These are phyloP conservation scores for Lasiodiplodia theobromae DNA, from an alignment of 2,329 filamentous ascomycete genomes.

Conservation along the genomic window DNA sequence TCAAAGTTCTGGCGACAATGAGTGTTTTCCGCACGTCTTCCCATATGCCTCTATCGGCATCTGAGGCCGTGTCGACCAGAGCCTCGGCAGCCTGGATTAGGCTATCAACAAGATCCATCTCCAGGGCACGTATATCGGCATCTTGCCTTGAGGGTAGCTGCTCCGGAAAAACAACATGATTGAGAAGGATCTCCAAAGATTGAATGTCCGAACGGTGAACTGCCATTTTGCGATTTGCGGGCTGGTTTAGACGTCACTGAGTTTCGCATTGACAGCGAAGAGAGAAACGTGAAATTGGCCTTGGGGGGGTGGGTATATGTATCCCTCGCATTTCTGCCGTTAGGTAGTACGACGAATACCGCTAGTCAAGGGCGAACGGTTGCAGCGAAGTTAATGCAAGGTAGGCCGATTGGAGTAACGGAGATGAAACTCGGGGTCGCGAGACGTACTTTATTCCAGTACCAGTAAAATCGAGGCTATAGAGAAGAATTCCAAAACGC, in stretches of 20 bases:
- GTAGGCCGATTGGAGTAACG: too few relatives aligned
- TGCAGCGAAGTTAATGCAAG: too few relatives aligned
- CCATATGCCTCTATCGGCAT: background rate
- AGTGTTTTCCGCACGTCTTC: slow-evolving; percentile 29
- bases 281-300: background rate
- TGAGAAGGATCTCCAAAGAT: slow-evolving; percentile 38
- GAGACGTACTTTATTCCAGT: too few relatives aligned
- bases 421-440: too few relatives aligned
- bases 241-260: too few relatives aligned
- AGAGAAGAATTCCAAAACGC: too few relatives aligned
- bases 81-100: background rate
- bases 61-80: background rate
- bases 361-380: too few relatives aligned
- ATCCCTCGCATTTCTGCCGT: too few relatives aligned
- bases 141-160: slow-evolving; percentile 48
- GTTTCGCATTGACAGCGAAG: background rate
- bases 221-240: background rate
- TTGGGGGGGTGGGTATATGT: too few relatives aligned
- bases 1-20: slow-evolving; percentile 32
- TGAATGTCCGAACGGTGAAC: background rate
- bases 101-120: slow-evolving; percentile 40
- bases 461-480: too few relatives aligned
- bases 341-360: too few relatives aligned
- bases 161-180: slow-evolving; percentile 50
- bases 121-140: slow-evolving; percentile 37